phyloP scores from a whole-genome alignment of 2,329 filamentous ascomycete genomes.

The Calonectria hawksworthii region DNA sequence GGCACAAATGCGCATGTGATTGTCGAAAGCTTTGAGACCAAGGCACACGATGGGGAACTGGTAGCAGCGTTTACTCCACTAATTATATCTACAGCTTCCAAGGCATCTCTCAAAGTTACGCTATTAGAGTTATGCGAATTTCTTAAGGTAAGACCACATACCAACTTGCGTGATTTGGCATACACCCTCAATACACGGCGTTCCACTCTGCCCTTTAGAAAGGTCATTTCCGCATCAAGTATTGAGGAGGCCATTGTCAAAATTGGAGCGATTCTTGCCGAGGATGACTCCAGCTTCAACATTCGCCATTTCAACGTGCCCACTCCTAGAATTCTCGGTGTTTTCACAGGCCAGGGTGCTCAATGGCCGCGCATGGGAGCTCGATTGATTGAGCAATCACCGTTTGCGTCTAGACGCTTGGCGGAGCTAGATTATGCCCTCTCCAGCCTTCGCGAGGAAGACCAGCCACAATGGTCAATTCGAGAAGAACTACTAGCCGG shows the following conservation, averaged over 20 bases:
- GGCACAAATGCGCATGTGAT: slow-evolving; percentile 59
- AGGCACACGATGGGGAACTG: not conserved
- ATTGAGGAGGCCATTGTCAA: slow-evolving; percentile 15
- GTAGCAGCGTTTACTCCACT: slow-evolving; percentile 5
- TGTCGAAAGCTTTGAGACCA: slow-evolving; percentile 42
- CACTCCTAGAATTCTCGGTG: slow-evolving; percentile 37
- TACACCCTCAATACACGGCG: not conserved
- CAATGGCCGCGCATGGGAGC: slow-evolving; percentile 52
- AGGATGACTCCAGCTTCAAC: not conserved
- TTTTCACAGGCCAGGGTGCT: slow-evolving; percentile 54
- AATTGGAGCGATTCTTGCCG: slow-evolving; percentile 39
- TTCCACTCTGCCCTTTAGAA: not conserved
- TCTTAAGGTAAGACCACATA: not conserved
- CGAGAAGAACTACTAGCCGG: slow-evolving; percentile 8
- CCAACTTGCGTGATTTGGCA: not conserved
- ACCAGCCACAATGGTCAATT: slow-evolving; percentile 44
- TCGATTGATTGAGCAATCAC: slow-evolving; percentile 33
- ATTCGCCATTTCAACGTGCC: not conserved
- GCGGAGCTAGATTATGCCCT: slow-evolving; percentile 42
- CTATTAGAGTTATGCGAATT: not conserved
- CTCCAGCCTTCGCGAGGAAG: slow-evolving; percentile 29
- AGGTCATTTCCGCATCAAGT: not conserved
- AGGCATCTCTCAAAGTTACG: not conserved
- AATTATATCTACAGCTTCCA: slow-evolving; percentile 19
- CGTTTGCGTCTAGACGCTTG: slow-evolving; percentile 18